These are phyloP conservation scores for Pythium dissotocum DNA, from an alignment of 352 stramenopile genomes.

Conservation along the genomic window DNA sequence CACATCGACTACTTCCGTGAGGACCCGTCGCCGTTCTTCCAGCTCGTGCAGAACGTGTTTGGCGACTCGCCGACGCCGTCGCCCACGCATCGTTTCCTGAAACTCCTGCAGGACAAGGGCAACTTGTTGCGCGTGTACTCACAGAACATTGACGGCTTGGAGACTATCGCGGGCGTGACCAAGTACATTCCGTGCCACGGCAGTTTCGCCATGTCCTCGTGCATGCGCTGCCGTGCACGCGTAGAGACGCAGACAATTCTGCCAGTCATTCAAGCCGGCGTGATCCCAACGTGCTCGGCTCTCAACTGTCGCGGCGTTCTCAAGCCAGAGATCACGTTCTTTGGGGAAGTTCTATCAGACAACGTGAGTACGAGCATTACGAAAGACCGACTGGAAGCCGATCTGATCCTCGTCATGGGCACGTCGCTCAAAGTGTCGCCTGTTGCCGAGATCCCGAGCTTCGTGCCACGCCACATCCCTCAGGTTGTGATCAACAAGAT, in stretches of 20 bases:
- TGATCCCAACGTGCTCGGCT: constrained; percentile 68
- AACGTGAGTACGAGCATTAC: constrained; percentile 84
- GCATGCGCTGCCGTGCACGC: constrained; percentile 84
- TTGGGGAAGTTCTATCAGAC: constrained; percentile 92
- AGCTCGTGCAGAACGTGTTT: constrained; percentile 89
- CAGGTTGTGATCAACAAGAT: constrained; percentile 92
- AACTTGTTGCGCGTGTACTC: constrained; percentile 95
- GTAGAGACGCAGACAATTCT: constrained; percentile 56
- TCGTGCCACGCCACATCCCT: constrained; percentile 74
- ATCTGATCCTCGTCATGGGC: constrained; percentile 98
- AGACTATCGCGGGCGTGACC: constrained; percentile 90
- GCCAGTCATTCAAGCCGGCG: constrained; percentile 70
- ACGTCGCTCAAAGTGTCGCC: constrained; percentile 97
- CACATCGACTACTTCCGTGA: constrained; percentile 97
- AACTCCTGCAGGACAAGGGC: constrained; percentile 87
- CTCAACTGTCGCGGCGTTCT: constrained; percentile 90
- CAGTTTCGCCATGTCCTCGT: constrained; percentile 89
- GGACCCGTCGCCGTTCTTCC: constrained; percentile 96
- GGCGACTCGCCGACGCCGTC: constrained; percentile 82
- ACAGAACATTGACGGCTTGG: constrained; percentile 98
- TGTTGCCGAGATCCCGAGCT: constrained; percentile 91
- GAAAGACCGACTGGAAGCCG: constrained; percentile 75
- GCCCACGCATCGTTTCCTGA: constrained; percentile 95
- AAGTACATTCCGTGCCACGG: constrained; percentile 95
- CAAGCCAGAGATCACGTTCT: constrained; percentile 98